Percentiles rank a stretch among this genome's conserved stretches.
Conservation (phyloP, 139 green algal species). For the Closterium sp. region DNA sequence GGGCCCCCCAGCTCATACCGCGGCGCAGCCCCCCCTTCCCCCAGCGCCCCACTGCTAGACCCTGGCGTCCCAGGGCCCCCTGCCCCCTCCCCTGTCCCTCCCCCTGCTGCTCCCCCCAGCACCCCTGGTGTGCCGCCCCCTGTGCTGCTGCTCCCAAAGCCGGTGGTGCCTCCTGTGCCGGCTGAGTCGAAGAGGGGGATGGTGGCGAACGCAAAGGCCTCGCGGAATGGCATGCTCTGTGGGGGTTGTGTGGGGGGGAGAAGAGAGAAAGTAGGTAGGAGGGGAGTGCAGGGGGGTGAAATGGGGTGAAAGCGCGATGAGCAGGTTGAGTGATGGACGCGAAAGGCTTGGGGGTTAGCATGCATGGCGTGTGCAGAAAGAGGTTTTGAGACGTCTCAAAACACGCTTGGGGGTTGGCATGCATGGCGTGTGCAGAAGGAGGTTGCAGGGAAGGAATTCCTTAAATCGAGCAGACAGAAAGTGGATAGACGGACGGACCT, state of each 20-base stretch:
- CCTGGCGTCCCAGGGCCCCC: neutral
- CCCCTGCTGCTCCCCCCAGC: neutral
- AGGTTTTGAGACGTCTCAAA: too few species aligned
- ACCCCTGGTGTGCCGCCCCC: neutral
- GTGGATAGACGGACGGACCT: neutral
- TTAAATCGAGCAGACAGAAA: too few species aligned
- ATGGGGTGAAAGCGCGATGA: neutral
- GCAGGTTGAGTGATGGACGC: too few species aligned
- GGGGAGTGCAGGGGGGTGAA: neutral
- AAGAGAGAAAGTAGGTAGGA: too few species aligned
- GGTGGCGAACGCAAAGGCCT: conserved; percentile 46
- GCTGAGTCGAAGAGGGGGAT: conserved; percentile 42
- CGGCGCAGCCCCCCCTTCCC: neutral
- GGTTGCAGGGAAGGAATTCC: too few species aligned
- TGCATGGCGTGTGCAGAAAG: neutral
- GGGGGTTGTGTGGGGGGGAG: too few species aligned
- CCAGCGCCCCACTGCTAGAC: neutral
- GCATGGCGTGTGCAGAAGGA: neutral
- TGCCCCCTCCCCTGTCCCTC: neutral
- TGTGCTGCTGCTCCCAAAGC: conserved; percentile 24
- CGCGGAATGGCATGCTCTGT: conserved; percentile 16
- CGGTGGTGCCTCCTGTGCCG: conserved; percentile 25
- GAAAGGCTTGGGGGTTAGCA: neutral
- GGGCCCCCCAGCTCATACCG: conserved; percentile 13
- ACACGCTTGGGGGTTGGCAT: neutral